These are phyloP conservation scores for Aureobasidium lini DNA, from an alignment of 2,329 filamentous ascomycete genomes.

Conservation along the genomic window DNA sequence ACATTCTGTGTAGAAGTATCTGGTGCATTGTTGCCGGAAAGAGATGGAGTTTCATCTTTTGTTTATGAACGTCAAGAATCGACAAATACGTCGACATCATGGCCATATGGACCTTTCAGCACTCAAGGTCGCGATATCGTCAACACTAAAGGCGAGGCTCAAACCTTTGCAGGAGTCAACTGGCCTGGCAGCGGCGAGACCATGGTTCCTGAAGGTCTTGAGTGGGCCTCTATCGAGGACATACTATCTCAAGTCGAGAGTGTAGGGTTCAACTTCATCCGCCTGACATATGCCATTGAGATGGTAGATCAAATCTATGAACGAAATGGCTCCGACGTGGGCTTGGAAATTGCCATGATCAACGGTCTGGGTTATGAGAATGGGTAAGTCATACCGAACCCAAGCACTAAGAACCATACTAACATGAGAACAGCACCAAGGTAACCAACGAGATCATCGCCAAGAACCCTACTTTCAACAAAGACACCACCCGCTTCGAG, in stretches of 20 bases:
- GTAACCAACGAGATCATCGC: constrained; percentile 47
- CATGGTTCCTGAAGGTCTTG: constrained; percentile 58
- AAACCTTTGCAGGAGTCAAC: constrained; percentile 48
- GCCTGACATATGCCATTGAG: constrained; percentile 56
- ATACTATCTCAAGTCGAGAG: constrained; percentile 52
- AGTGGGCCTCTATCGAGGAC: constrained; percentile 50
- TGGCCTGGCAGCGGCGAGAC: constrained; percentile 55
- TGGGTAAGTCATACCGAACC: constrained; percentile 26
- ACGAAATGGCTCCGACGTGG: constrained; percentile 15
- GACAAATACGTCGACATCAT: background rate
- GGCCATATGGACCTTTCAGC: constrained; percentile 19
- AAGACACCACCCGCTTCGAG: constrained; percentile 37
- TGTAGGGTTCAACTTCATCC: constrained; percentile 55
- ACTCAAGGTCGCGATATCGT: constrained; percentile 26
- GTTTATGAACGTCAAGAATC: background rate
- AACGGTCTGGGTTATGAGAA: constrained; percentile 43
- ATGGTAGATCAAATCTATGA: constrained; percentile 45
- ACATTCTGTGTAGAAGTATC: background rate
- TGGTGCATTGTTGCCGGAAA: background rate
- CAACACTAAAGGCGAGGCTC: constrained; percentile 28
- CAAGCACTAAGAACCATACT: background rate
- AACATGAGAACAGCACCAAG: constrained; percentile 22
- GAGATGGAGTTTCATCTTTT: background rate
- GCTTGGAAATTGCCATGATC: constrained; percentile 17
- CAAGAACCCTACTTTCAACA: constrained; percentile 50